These are phyloP conservation scores for Quercus variabilis DNA, from an alignment of 306 rosid species.

Conservation along the genomic window DNA sequence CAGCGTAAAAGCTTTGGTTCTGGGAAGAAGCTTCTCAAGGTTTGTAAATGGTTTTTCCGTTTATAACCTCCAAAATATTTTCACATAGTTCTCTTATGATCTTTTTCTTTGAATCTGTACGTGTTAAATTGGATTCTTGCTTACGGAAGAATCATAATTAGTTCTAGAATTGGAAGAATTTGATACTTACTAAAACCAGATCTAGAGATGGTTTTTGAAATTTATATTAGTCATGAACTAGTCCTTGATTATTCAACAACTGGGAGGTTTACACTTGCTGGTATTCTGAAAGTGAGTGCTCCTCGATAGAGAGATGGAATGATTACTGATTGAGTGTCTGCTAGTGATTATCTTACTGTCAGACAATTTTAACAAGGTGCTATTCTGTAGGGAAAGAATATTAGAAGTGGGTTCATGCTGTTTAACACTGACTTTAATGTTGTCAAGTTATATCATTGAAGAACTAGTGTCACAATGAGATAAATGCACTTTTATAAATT, in stretches of 20 bases:
- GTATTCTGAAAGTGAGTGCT: not conserved
- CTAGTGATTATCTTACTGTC: not conserved
- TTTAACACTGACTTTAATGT: not conserved
- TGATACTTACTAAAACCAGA: not conserved
- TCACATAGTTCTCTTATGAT: not conserved
- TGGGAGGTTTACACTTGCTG: not conserved
- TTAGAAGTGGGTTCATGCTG: not conserved
- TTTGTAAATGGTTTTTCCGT: constrained; percentile 20
- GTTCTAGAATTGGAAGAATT: not conserved
- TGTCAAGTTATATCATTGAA: not conserved
- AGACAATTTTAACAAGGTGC: not conserved
- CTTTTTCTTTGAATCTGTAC: not conserved
- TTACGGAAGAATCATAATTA: not conserved
- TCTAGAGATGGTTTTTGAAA: not conserved
- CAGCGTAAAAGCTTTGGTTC: constrained; percentile 64
- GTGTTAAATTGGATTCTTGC: not conserved
- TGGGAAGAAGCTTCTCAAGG: constrained; percentile 54
- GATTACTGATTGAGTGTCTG: not conserved
- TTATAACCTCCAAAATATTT: not conserved
- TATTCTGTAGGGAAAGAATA: not conserved
- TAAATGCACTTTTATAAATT: not conserved
- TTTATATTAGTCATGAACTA: not conserved
- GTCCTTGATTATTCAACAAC: not conserved
- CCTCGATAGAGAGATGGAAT: not conserved
- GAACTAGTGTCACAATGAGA: not conserved